Base-by-base conservation (phyloP, 176 grass and related monocot genomes). In the Juncus effusus region DNA sequence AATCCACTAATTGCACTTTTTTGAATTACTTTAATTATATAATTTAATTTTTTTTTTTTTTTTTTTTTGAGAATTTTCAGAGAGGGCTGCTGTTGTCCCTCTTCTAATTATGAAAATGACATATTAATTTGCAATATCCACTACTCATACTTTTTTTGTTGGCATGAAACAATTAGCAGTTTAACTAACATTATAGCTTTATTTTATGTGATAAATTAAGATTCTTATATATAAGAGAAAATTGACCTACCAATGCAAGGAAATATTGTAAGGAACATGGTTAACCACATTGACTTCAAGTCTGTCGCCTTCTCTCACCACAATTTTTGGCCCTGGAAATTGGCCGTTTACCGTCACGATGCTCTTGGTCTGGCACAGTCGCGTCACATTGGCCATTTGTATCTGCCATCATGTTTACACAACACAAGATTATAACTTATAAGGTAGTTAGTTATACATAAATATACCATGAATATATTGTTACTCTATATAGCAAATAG, bases 301-400 rank as follows among this genome's bases (percentile, higher is more conserved):
- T 59, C 65, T 72, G 76, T 96, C 91, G 3, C 87, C 87, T 83
- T 96, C 91, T 45, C 84, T 40, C 4, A 78, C 87, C 16, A 70
- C 36, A 41, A 96, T 81, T 51, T 78, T 83, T 0, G 91, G 84
- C 0, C 91, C 87, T 0, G 91, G 91, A 54, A 67, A 95, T 66
- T 76, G 78, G 55, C 86, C 90, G 67, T 95, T 95, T 41, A 90
- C 86, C 4, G 90, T 95, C 59, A 82, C 86, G 55, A 95, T 87
- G 83, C 78, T 87, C 83, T 95, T 95, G 0, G 75, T 90, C 51
- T 54, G 56, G 60, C 90, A 90, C 62, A 95, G 63, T 42, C 84
- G 52, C 13, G 86, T 90, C 60, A 85, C 81, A 62, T 76, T 87
- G 3, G 67, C 67, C 80, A 83, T 78, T 77, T 65, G 66, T 47